Conservation (phyloP, 139 green algal genomes). For the Bryopsis sp. region DNA sequence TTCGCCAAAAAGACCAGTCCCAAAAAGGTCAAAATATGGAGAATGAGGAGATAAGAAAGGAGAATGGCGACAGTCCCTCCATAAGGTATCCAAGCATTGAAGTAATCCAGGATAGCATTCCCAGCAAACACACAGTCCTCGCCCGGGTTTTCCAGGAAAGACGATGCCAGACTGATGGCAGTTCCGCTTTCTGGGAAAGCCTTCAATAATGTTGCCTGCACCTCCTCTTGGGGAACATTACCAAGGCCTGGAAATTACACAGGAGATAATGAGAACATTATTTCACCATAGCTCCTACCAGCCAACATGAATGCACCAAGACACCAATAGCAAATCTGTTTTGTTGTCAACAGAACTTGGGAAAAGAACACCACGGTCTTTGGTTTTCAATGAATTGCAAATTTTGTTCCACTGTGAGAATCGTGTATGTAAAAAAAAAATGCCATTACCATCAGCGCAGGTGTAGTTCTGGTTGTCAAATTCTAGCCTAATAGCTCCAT, state of each 20-base stretch:
- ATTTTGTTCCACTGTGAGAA: too few relatives aligned
- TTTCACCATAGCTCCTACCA: too few relatives aligned
- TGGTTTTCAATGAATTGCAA: too few relatives aligned
- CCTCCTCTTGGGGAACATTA: background rate
- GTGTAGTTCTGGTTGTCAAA: constrained; percentile 21
- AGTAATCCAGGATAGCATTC: background rate
- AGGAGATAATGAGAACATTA: too few relatives aligned
- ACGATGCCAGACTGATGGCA: background rate
- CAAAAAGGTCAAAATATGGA: background rate
- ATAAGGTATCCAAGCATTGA: background rate
- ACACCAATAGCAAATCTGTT: too few relatives aligned
- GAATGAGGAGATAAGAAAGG: background rate
- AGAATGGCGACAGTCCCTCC: background rate
- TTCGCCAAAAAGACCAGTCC: background rate
- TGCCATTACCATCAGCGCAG: constrained; percentile 24
- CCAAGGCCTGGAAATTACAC: background rate
- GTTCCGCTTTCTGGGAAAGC: background rate
- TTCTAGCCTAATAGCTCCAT: constrained; percentile 28
- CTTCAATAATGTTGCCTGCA: background rate
- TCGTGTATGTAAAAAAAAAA: background rate
- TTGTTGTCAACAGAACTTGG: too few relatives aligned
- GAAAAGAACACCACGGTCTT: too few relatives aligned
- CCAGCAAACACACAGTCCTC: background rate
- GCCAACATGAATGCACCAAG: too few relatives aligned
- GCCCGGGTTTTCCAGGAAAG: background rate